phyloP scores from a whole-genome alignment of 2,329 filamentous ascomycete genomes.

The Xylaria multiplex region DNA sequence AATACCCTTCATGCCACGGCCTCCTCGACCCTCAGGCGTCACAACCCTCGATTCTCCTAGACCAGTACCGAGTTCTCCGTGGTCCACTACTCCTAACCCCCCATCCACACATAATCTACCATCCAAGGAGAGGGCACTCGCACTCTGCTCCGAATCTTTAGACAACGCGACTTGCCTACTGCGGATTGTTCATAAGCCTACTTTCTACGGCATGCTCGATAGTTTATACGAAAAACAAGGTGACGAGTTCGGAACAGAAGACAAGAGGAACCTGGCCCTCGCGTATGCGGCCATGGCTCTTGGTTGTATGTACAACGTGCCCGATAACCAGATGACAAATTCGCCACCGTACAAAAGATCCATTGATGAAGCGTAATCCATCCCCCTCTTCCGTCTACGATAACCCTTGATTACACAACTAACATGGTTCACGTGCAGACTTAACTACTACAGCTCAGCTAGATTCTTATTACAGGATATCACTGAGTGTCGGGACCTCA shows the following conservation, averaged over 20 bases:
- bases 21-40: slow-evolving; percentile 60
- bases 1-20: slow-evolving; percentile 66
- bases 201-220: slow-evolving; percentile 75
- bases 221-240: slow-evolving; percentile 70
- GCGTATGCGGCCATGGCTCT: slow-evolving; percentile 69
- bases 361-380: slow-evolving; percentile 64
- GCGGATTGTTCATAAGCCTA: slow-evolving; percentile 75
- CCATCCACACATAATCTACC: slow-evolving; percentile 75
- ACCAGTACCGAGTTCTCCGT: slow-evolving; percentile 71
- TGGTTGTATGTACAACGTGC: slow-evolving; percentile 65
- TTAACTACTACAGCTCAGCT: slow-evolving; percentile 78
- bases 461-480: slow-evolving; percentile 72
- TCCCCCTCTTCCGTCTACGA: background rate
- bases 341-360: slow-evolving; percentile 52
- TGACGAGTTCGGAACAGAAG: slow-evolving; percentile 64
- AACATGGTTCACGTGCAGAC: slow-evolving; percentile 56
- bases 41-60: slow-evolving; percentile 75
- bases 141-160: slow-evolving; percentile 53
- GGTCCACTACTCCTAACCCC: slow-evolving; percentile 60
- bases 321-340: slow-evolving; percentile 41
- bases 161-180: slow-evolving; percentile 55
- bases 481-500: slow-evolving; percentile 77
- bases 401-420: slow-evolving; percentile 29
- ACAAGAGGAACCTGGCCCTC: slow-evolving; percentile 68
- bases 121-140: slow-evolving; percentile 63